Evolutionary conservation across 2,329 filamentous ascomycete genomes (phyloP).

Genomic region (Aulographum hederae): DNA sequence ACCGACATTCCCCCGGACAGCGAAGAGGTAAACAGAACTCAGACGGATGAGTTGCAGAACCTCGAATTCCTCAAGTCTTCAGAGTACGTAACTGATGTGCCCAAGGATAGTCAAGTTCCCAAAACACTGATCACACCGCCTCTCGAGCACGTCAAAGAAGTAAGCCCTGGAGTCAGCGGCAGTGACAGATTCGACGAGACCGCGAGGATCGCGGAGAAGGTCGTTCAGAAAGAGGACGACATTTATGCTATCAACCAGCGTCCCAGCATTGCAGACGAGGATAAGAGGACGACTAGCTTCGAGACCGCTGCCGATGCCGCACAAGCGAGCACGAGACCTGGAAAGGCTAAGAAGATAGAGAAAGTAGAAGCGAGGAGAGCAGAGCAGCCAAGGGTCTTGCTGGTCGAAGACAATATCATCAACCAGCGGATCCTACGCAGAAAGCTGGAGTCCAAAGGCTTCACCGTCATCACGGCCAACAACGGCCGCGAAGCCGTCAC

Average conservation of each 20-base stretch:
- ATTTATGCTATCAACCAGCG: not conserved
- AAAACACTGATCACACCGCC: constrained; percentile 14
- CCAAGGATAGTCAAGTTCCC: constrained; percentile 6
- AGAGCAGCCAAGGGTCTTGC: constrained; percentile 40
- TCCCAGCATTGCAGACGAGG: not conserved
- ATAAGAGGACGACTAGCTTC: not conserved
- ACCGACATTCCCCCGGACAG: not conserved
- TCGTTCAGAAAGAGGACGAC: constrained; percentile 2
- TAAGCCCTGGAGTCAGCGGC: not conserved
- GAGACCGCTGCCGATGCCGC: not conserved
- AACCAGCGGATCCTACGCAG: constrained; percentile 93
- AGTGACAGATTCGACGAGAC: constrained; percentile 2
- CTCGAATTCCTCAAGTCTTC: constrained; percentile 9
- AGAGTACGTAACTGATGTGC: constrained; percentile 4
- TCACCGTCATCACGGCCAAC: constrained; percentile 78
- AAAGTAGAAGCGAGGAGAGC: not conserved
- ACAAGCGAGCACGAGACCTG: too few relatives aligned
- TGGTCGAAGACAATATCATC: constrained; percentile 93
- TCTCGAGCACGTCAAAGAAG: constrained; percentile 12
- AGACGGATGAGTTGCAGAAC: constrained; percentile 7
- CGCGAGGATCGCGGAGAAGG: constrained; percentile 3
- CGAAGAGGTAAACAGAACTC: constrained; percentile 8
- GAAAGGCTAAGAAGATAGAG: too few relatives aligned
- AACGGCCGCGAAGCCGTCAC: constrained; percentile 82
- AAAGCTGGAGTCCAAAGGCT: constrained; percentile 93